phyloP scores from a whole-genome alignment of 1,139 yeast genomes.

The Saccharomyces pastorianus region DNA sequence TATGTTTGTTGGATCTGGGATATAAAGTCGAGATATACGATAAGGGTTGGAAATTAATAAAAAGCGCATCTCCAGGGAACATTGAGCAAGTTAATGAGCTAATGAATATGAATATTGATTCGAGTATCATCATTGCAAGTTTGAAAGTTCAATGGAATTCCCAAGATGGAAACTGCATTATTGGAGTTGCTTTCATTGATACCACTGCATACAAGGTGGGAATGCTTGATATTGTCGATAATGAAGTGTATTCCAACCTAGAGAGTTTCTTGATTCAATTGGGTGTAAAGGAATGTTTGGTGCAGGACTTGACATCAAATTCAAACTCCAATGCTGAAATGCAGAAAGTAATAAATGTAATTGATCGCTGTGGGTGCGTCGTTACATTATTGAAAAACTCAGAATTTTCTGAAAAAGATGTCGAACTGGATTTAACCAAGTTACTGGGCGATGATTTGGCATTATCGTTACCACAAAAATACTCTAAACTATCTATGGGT shows the following conservation, averaged over 20 bases:
- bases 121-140: constrained; percentile 68
- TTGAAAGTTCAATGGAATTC: constrained; percentile 46
- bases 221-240: constrained; percentile 73
- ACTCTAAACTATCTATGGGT: constrained; percentile 34
- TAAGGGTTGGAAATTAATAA: constrained; percentile 46
- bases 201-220: constrained; percentile 59
- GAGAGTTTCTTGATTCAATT: constrained; percentile 81
- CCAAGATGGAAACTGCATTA: constrained; percentile 39
- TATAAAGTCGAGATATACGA: constrained; percentile 70
- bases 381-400: constrained; percentile 52
- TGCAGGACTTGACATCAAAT: constrained; percentile 43
- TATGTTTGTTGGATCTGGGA: constrained; percentile 63
- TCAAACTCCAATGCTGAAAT: constrained; percentile 36
- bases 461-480: constrained; percentile 48
- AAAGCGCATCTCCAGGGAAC: constrained; percentile 85
- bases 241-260: constrained; percentile 75
- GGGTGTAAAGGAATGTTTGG: constrained; percentile 77
- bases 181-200: constrained; percentile 81
- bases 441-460: constrained; percentile 48
- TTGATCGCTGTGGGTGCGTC: constrained; percentile 70
- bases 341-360: constrained; percentile 49
- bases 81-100: constrained; percentile 72
- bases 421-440: constrained; percentile 67
- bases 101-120: constrained; percentile 41
- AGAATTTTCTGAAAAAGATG: constrained; percentile 50